A percentile compares a stretch with the other conserved stretches of the same genome.
phyloP scores from a whole-genome alignment of 257 asterid species.

The Schizonepeta tenuifolia region DNA sequence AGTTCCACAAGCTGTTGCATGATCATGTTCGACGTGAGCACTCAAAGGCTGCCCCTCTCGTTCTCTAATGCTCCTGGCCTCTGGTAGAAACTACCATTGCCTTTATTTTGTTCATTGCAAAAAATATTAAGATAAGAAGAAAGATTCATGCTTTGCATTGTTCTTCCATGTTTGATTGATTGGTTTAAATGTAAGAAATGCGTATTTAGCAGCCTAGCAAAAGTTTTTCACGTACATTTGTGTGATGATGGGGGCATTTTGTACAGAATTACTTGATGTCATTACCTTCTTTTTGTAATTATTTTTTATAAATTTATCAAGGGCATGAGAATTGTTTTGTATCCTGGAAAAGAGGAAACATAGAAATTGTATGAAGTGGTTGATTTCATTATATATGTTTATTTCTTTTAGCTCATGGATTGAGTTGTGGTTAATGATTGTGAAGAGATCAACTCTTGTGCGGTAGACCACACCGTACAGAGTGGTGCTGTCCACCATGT shows the following conservation, averaged over 20 bases:
- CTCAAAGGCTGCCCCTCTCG: neutral
- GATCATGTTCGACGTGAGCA: neutral
- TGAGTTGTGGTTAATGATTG: too few species aligned
- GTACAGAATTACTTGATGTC: neutral
- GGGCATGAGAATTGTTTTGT: conserved; percentile 17
- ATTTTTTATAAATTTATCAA: neutral
- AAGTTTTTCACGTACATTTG: neutral
- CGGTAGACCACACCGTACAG: too few species aligned
- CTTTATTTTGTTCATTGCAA: neutral
- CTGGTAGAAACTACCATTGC: neutral
- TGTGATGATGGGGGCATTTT: neutral
- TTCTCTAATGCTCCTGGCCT: conserved; percentile 5
- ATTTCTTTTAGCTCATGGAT: neutral
- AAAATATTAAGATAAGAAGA: conserved; percentile 6
- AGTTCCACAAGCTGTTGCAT: conserved; percentile 53
- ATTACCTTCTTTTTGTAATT: too few species aligned
- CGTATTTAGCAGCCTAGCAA: conserved; percentile 1
- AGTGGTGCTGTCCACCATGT: too few species aligned
- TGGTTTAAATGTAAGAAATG: conserved; percentile 25
- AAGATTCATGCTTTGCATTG: conserved; percentile 10
- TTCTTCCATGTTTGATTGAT: conserved; percentile 18
- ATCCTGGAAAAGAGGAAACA: neutral
- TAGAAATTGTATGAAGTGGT: neutral
- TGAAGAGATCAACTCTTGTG: too few species aligned
- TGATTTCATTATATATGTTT: neutral